Evolutionary conservation across 2,329 filamentous ascomycete species (phyloP).

Genomic region (Fusarium tjaetaba): DNA sequence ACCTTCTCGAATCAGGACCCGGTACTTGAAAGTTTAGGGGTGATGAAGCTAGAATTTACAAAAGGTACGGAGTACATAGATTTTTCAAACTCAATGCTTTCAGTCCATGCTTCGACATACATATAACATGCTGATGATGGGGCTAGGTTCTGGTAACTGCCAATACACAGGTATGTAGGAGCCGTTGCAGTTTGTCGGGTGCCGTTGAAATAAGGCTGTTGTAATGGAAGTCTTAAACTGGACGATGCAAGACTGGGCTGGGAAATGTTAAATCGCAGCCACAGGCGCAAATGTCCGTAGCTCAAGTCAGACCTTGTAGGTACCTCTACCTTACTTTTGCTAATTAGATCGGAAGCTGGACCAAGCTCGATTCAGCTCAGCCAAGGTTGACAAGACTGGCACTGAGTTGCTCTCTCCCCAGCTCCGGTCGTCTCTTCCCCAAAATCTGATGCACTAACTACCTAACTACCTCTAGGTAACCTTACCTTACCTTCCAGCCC

Average conservation of each 20-base stretch:
- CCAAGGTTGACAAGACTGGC: background rate
- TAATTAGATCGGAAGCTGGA: background rate
- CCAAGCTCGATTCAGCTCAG: constrained; percentile 18
- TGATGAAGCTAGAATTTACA: background rate
- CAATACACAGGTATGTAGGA: background rate
- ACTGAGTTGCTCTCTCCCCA: background rate
- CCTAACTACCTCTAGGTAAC: background rate
- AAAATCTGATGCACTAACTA: background rate
- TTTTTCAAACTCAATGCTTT: background rate
- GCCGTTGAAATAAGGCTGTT: constrained; percentile 31
- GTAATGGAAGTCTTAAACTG: constrained; percentile 5
- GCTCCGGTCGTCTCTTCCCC: background rate
- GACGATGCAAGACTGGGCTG: background rate
- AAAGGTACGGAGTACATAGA: background rate
- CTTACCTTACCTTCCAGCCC: background rate
- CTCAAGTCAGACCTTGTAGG: background rate
- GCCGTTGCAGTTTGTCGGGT: background rate
- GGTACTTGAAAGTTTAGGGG: background rate
- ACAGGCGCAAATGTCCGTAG: background rate
- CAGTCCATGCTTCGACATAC: background rate
- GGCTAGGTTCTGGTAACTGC: background rate
- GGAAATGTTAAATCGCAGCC: background rate
- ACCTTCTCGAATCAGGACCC: background rate
- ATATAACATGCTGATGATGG: background rate
- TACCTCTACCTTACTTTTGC: background rate